Evolutionary conservation across 2,329 filamentous ascomycete species (phyloP).

Genomic region (Akanthomyces dipterigenus): DNA sequence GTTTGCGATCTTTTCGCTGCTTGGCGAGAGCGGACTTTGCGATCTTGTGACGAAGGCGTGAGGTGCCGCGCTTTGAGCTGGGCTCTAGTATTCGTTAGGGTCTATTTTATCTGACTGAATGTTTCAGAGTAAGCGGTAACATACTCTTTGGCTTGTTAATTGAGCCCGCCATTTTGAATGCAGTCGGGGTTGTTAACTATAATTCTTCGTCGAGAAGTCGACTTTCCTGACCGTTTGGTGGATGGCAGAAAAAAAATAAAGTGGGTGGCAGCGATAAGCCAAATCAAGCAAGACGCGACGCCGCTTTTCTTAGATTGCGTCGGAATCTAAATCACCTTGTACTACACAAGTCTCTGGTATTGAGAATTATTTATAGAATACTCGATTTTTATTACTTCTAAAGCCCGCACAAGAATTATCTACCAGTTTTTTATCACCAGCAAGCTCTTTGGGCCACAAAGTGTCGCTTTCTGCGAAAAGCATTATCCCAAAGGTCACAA

Average conservation of each 20-base stretch:
- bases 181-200: constrained; percentile 16
- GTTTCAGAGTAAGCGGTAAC: constrained; percentile 16
- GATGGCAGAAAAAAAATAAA: constrained; percentile 27
- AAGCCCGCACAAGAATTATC: neutral
- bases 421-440: neutral
- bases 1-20: constrained; percentile 82
- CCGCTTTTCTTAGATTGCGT: neutral
- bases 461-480: neutral
- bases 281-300: neutral
- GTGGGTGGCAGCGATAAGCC: constrained; percentile 22
- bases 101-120: neutral
- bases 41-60: constrained; percentile 91
- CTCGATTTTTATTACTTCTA: too few relatives aligned
- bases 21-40: constrained; percentile 86
- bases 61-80: constrained; percentile 85
- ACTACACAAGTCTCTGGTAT: neutral
- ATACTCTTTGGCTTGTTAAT: constrained; percentile 50
- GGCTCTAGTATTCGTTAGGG: constrained; percentile 55
- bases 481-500: neutral
- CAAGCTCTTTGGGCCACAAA: neutral
- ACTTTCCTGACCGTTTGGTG: constrained; percentile 11
- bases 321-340: neutral
- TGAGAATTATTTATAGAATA: too few relatives aligned
- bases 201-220: constrained; percentile 12
- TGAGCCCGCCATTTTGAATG: constrained; percentile 42